Conservation (phyloP, 169 alveolate genomes). For the Toxoplasma gondii region DNA sequence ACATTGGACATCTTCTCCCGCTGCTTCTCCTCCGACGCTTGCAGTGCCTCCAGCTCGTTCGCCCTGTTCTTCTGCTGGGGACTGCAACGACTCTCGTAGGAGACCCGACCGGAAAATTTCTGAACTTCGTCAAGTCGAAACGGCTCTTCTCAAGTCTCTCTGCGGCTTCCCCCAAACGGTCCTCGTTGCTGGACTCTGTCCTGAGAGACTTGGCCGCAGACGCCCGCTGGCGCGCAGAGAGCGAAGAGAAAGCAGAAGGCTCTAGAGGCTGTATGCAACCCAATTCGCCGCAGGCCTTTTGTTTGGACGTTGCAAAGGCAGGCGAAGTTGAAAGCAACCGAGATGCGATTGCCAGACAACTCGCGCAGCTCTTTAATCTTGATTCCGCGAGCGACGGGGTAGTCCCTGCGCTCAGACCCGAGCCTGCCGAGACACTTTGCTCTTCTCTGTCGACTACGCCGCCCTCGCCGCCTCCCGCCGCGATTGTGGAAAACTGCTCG, state of each 20-base stretch:
- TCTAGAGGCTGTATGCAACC: not conserved
- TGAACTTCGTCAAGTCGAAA: not conserved
- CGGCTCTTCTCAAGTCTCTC: not conserved
- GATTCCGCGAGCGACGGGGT: not conserved
- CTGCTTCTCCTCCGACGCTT: constrained; percentile 77
- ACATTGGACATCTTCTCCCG: constrained; percentile 81
- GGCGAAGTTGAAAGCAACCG: not conserved
- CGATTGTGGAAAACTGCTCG: not conserved
- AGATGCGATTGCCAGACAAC: not conserved
- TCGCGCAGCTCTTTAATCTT: not conserved
- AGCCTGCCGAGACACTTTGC: no score
- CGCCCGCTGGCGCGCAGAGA: not conserved
- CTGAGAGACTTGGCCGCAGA: not conserved
- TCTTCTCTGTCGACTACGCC: not conserved
- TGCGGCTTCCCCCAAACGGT: not conserved
- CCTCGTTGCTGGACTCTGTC: constrained; percentile 1
- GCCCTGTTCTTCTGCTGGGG: constrained; percentile 80
- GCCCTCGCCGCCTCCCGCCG: not conserved
- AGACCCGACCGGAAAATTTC: constrained; percentile 78
- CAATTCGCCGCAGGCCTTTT: not conserved
- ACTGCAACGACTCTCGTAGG: constrained; percentile 83
- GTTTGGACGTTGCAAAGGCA: not conserved
- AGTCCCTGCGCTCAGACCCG: not conserved
- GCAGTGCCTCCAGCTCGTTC: constrained; percentile 67
- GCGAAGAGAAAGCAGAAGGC: no score